Conservation (phyloP, 768 basidiomycete genomes). For the Amanita muscaria region DNA sequence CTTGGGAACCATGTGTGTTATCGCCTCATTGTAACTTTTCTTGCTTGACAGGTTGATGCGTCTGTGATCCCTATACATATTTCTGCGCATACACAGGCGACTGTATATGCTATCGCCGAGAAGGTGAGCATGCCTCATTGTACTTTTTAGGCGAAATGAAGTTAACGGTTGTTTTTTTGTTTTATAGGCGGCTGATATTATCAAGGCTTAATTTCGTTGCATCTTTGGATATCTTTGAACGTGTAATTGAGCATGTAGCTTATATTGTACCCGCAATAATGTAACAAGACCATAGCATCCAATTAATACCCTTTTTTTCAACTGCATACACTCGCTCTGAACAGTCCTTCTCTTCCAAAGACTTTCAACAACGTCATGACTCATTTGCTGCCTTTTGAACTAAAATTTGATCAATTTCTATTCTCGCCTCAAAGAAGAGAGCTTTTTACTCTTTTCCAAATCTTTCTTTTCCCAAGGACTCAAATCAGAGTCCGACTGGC, state of each 20-base stretch:
- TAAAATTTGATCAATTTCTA: too few relatives aligned
- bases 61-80: conserved; percentile 27
- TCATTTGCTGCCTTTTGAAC: conserved; percentile 10
- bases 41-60: conserved; percentile 20
- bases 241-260: too few relatives aligned
- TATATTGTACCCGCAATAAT: too few relatives aligned
- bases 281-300: too few relatives aligned
- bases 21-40: neutral
- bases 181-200: conserved; percentile 4
- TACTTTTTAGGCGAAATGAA: neutral
- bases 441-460: conserved; percentile 26
- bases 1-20: neutral
- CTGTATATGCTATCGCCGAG: conserved; percentile 14
- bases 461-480: conserved; percentile 31
- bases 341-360: too few relatives aligned
- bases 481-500: conserved; percentile 15
- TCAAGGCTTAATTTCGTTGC: neutral
- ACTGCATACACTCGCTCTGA: too few relatives aligned
- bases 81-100: conserved; percentile 18
- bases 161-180: neutral
- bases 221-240: too few relatives aligned
- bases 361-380: neutral
- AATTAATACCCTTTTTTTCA: too few relatives aligned
- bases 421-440: too few relatives aligned
- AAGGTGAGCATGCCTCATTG: conserved; percentile 7